Percentiles rank a stretch among this genome's conserved stretches.
Conservation (phyloP, 257 asterid genomes). For the Plantago major region DNA sequence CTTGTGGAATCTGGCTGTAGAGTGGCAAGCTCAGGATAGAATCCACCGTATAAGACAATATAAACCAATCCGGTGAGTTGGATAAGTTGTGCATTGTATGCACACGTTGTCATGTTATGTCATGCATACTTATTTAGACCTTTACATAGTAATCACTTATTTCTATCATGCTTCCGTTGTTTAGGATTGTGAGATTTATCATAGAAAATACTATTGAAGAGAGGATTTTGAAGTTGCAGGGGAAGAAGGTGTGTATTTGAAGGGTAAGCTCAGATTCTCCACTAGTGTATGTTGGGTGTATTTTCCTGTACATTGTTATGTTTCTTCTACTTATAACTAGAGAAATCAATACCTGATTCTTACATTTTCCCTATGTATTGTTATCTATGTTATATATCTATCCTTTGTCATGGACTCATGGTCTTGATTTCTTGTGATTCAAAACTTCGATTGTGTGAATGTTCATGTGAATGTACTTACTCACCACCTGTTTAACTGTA, state of each 20-base stretch:
- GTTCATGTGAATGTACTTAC: not conserved
- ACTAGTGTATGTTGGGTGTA: not conserved
- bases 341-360: not conserved
- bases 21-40: conserved; percentile 95
- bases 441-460: too few species aligned
- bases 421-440: too few species aligned
- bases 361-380: too few species aligned
- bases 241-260: conserved; percentile 95
- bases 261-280: conserved; percentile 50
- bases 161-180: conserved; percentile 13
- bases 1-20: conserved; percentile 99
- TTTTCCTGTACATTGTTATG: not conserved
- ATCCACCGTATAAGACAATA: conserved; percentile 91
- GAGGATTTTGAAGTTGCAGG: conserved; percentile 88
- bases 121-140: not conserved
- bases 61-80: conserved; percentile 73
- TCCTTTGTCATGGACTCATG: too few species aligned
- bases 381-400: too few species aligned
- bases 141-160: not conserved
- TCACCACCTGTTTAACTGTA: conserved; percentile 18
- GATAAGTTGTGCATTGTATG: conserved; percentile 9
- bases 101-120: conserved; percentile 5
- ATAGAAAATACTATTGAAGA: conserved; percentile 86
- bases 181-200: conserved; percentile 80
- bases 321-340: not conserved